Evolutionary conservation across 176 grass and related monocot species (phyloP).

Genomic region (Poa pratensis): DNA sequence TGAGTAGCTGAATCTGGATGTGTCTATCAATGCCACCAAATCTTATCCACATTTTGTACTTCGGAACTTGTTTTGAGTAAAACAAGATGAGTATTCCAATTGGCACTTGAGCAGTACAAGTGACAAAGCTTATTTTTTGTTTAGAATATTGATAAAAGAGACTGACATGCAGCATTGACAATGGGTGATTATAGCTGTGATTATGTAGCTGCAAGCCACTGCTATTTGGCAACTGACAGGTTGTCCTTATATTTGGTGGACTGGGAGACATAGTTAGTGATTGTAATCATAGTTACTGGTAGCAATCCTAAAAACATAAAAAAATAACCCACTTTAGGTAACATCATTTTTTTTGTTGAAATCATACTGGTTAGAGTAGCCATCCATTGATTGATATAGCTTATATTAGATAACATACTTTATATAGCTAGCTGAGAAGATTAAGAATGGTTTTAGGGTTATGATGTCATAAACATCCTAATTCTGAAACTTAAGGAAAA

Average conservation of each 20-base stretch:
- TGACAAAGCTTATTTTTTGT: conserved; percentile 6
- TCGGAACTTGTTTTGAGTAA: neutral
- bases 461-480: neutral
- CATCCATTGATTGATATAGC: neutral
- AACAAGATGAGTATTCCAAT: neutral
- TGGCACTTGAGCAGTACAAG: neutral
- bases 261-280: neutral
- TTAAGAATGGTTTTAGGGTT: neutral
- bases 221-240: conserved; percentile 15
- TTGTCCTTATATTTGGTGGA: neutral
- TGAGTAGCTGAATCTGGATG: conserved; percentile 15
- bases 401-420: neutral
- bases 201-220: neutral
- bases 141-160: neutral
- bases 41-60: conserved; percentile 21
- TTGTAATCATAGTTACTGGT: neutral
- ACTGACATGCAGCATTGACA: neutral
- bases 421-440: neutral
- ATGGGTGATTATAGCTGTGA: neutral
- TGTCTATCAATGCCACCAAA: neutral
- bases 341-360: neutral
- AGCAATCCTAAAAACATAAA: neutral
- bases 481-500: neutral
- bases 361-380: neutral
- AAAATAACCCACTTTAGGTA: neutral